Evolutionary conservation across 441 rosid species (phyloP), one percentile per base, ranked within the genome.

Genomic region (Pelargonium cotyledonis): DNA sequence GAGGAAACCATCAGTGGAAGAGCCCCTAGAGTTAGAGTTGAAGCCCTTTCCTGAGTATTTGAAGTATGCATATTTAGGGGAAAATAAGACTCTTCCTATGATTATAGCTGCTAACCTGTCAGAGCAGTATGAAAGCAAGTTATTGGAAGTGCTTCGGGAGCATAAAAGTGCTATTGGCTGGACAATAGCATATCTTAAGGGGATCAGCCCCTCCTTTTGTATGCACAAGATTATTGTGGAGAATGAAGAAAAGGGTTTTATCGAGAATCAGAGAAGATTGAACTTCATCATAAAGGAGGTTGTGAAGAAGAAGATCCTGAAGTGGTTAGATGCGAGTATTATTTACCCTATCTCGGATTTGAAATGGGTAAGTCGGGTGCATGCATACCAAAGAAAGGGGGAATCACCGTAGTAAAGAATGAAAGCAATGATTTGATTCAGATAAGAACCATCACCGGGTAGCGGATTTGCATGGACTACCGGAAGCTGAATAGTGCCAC

Each of bases 21-120:
- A 70, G 63, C 12, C 68, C 6, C 62, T 29, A 10, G 23, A 0
- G 2, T 14, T 70, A 10, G 68, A 63, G 29, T 19, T 61, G 9
- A 70, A 70, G 53, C 1, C 14, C 2, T 21, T 63, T 4, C 73
- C 62, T 4, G 9, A 15, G 4, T 47, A 69, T 58, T 19, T 69
- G 11, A 58, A 60, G 31, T 69, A 69, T 69, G 55, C 40, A 31
- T 69, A 11, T n/a, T 15, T 69, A 1, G 55, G 65, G 8, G 31
- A n/a, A 4, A 12, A 12, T 6, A 5, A 2, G 6, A 38, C 65
- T 0, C 1, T 9, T 12, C 65, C 31, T 5, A 55, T 69, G 4
- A 58, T 58, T 18, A 69, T 58, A 9, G 35, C 65, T 31, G 7
- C 65, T 6, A 15, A 11, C 6, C 35, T 69, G 0, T 18, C 0